Conservation (phyloP, 2,329 filamentous ascomycete species). For the Ilyonectria sp. region DNA sequence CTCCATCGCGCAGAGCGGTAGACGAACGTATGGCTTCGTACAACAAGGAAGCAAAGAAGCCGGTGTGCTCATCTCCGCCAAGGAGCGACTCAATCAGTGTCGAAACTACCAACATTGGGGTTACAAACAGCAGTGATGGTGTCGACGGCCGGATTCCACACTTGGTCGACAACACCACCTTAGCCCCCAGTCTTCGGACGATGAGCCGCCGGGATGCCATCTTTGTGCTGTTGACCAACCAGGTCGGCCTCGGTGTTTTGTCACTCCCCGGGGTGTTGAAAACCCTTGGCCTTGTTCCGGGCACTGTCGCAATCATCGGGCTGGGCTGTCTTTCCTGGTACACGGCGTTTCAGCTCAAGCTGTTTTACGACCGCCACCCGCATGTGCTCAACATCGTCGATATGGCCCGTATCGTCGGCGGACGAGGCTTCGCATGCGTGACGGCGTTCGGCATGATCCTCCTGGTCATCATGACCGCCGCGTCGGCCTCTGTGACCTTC, state of each 20-base stretch:
- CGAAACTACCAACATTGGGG: too few species aligned
- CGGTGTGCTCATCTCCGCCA: too few species aligned
- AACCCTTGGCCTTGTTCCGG: conserved; percentile 76
- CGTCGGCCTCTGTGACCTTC: conserved; percentile 74
- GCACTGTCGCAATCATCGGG: conserved; percentile 76
- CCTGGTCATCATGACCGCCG: conserved; percentile 78
- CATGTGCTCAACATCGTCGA: conserved; percentile 79
- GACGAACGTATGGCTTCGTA: too few species aligned
- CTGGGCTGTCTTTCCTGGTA: conserved; percentile 76
- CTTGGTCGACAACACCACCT: too few species aligned
- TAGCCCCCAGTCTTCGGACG: conserved; percentile 33
- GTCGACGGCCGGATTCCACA: conserved; percentile 13
- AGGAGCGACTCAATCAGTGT: too few species aligned
- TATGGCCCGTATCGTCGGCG: conserved; percentile 70
- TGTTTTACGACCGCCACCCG: conserved; percentile 77
- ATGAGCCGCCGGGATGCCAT: conserved; percentile 47
- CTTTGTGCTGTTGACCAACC: conserved; percentile 47
- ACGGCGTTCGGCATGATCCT: conserved; percentile 74
- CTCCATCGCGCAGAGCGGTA: too few species aligned
- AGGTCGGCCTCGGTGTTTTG: conserved; percentile 62
- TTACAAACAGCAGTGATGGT: too few species aligned
- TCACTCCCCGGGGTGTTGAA: conserved; percentile 80
- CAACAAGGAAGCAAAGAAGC: too few species aligned
- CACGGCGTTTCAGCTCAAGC: conserved; percentile 63
- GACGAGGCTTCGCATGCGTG: conserved; percentile 42